A percentile compares a stretch with the other conserved stretches of the same genome.
Evolutionary conservation across 768 basidiomycete species (phyloP).

Genomic region (Amylocystis lapponica): DNA sequence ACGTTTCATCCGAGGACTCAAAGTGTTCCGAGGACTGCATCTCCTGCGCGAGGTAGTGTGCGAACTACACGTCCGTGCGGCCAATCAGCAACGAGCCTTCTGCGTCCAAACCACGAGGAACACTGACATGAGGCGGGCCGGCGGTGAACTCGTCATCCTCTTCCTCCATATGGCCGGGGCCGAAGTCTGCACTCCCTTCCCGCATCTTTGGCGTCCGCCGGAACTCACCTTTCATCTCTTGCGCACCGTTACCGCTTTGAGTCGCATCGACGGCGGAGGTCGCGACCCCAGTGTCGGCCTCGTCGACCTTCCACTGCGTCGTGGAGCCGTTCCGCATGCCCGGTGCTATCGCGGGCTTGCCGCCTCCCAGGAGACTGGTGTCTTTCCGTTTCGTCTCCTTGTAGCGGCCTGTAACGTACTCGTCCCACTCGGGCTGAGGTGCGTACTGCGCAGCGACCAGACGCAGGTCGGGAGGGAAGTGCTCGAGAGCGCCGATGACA

Average conservation of each 20-base stretch:
- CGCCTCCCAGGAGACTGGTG: slow-evolving; percentile 75
- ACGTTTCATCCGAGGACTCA: slow-evolving; percentile 44
- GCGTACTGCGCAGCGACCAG: slow-evolving; percentile 58
- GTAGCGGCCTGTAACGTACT: slow-evolving; percentile 82
- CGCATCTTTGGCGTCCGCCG: slow-evolving; percentile 41
- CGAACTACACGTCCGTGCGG: slow-evolving; percentile 47
- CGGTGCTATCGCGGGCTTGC: slow-evolving; percentile 58
- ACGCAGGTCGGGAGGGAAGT: slow-evolving; percentile 78
- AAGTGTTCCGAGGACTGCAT: slow-evolving; percentile 59
- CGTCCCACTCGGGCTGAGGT: slow-evolving; percentile 81
- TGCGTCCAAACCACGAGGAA: not conserved
- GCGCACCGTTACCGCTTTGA: slow-evolving; percentile 9
- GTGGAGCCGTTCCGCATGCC: slow-evolving; percentile 60
- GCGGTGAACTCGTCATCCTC: slow-evolving; percentile 35
- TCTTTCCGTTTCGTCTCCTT: slow-evolving; percentile 84
- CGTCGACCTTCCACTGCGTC: slow-evolving; percentile 66
- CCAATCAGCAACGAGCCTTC: not conserved
- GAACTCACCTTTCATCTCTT: slow-evolving; percentile 51
- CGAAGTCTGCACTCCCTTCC: slow-evolving; percentile 63
- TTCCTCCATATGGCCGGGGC: slow-evolving; percentile 40
- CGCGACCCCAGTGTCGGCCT: slow-evolving; percentile 28
- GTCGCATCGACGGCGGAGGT: slow-evolving; percentile 13
- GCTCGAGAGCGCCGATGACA: slow-evolving; percentile 81
- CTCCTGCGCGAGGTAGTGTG: slow-evolving; percentile 71
- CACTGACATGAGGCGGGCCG: slow-evolving; percentile 40